Percentiles rank a stretch among this genome's conserved stretches.
These are phyloP conservation scores for Zizania latifolia DNA, from an alignment of 176 grass and related monocot genomes.

Conservation along the genomic window DNA sequence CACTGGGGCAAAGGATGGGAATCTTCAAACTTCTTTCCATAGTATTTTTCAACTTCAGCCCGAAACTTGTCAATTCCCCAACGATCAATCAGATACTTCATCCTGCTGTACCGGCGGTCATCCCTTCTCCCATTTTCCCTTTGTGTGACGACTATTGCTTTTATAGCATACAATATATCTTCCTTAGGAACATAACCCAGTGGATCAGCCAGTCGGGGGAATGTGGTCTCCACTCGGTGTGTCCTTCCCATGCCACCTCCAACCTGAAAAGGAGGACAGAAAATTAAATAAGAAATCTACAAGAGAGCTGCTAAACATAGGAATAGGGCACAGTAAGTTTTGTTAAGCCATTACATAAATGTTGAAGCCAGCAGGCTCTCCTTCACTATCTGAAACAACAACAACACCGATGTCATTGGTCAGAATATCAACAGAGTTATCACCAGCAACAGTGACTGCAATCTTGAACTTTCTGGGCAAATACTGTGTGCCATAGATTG, in stretches of 20 bases:
- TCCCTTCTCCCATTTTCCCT: conserved; percentile 98
- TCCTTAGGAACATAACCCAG: conserved; percentile 93
- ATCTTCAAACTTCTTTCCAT: conserved; percentile 86
- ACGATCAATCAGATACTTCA: conserved; percentile 87
- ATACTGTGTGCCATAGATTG: conserved; percentile 92
- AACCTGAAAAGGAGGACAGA: conserved; percentile 54
- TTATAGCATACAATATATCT: conserved; percentile 96
- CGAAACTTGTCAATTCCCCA: conserved; percentile 99
- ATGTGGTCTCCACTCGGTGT: conserved; percentile 83
- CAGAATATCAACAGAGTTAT: conserved; percentile 96
- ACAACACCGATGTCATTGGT: conserved; percentile 96
- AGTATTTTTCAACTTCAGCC: conserved; percentile 79
- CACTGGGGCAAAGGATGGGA: conserved; percentile 63
- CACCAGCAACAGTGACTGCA: conserved; percentile 69
- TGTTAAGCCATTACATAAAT: conserved; percentile 63
- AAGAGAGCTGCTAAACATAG: not conserved
- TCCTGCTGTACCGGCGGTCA: conserved; percentile 83
- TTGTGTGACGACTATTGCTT: conserved; percentile 93
- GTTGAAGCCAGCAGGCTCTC: conserved; percentile 90
- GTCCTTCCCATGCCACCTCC: conserved; percentile 99
- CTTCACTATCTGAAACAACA: conserved; percentile 77
- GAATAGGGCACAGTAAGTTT: not conserved
- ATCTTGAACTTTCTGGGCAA: conserved; percentile 98
- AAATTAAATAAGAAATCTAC: not conserved
- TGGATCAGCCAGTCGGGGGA: conserved; percentile 76